Base-by-base conservation (phyloP, 352 stramenopile species). In the Phytophthora chlamydospora region DNA sequence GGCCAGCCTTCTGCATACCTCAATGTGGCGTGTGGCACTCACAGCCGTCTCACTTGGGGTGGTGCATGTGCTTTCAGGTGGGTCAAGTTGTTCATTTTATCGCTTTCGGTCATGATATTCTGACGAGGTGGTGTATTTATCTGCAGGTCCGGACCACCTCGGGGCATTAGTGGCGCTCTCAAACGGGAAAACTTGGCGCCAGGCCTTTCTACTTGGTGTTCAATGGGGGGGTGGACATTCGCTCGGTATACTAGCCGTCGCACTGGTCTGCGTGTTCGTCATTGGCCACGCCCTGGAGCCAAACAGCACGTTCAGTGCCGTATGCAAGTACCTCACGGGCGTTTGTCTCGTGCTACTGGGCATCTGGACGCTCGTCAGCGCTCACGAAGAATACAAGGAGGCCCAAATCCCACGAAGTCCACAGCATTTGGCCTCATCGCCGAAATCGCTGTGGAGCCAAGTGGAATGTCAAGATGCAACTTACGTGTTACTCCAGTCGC, bases 171-270 rank as follows among this genome's bases (percentile, higher is more conserved):
- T 88, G 8, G 95, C 90, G 44, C 79, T 97, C 7, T 89, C 79
- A 13, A 91, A 77, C 32, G 84, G 80, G 1, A 76, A 77, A 50
- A 88, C 81, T 14, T 90, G 75, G 53, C 66, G 62, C 14, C 47
- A 68, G 12, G 78, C 89, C 17, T 94, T 97, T 66, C 66, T 62
- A 1, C 80, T 97, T 0, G 91, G 91, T 16, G 63, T 87, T 16
- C 84, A 92, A 59, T 98, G 90, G 93, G 93, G 93, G 9, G 71
- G 88, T 21, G 91, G 93, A 19, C 91, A 98, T 59, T 88, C 81
- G 12, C 65, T 92, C 0, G 93, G 93, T n/a, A 86, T 98, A 48
- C 38, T 97, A 12, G 21, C 73, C 14, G 65, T 90, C 49, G 92
- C 69, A 17, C 17, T 71, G 12, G 57, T 66, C 21, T 72, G 68